A percentile compares a stretch with the other conserved stretches of the same genome.
These are phyloP conservation scores for Dryas drummondii DNA, from an alignment of 306 rosid species.

Conservation along the genomic window DNA sequence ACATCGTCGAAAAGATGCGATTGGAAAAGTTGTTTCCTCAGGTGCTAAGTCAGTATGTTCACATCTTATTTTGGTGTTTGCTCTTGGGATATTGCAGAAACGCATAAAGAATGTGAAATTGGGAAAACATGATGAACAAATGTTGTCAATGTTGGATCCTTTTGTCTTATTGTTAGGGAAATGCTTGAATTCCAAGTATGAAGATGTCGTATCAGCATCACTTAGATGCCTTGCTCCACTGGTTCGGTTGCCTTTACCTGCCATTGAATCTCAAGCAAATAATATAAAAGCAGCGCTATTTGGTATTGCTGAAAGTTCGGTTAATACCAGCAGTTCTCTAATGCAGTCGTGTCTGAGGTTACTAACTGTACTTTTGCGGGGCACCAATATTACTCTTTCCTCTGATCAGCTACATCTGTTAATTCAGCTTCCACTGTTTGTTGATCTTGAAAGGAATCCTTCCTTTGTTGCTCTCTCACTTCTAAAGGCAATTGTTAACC, in stretches of 20 bases:
- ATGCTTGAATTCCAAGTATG: slow-evolving; percentile 74
- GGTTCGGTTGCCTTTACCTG: slow-evolving; percentile 72
- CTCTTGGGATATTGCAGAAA: slow-evolving; percentile 71
- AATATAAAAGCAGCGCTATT: slow-evolving; percentile 62
- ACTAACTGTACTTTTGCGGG: slow-evolving; percentile 72
- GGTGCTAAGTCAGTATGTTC: slow-evolving; percentile 58
- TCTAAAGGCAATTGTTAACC: slow-evolving; percentile 74
- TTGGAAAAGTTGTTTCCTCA: slow-evolving; percentile 44
- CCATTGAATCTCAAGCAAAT: slow-evolving; percentile 70
- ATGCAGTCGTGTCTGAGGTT: slow-evolving; percentile 77
- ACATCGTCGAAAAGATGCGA: slow-evolving; percentile 15
- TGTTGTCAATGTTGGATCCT: slow-evolving; percentile 72
- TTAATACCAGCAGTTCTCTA: slow-evolving; percentile 61
- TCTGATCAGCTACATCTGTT: slow-evolving; percentile 61
- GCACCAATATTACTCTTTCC: slow-evolving; percentile 64
- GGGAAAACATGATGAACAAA: slow-evolving; percentile 39
- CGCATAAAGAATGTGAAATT: slow-evolving; percentile 57
- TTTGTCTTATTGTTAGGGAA: slow-evolving; percentile 58
- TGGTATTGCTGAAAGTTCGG: slow-evolving; percentile 62
- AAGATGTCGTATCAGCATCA: slow-evolving; percentile 77
- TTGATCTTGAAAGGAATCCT: slow-evolving; percentile 70
- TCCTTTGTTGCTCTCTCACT: slow-evolving; percentile 75
- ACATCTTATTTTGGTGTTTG: slow-evolving; percentile 77
- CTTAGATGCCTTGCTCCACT: slow-evolving; percentile 73
- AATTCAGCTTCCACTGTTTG: slow-evolving; percentile 77